A percentile compares a stretch with the other conserved stretches of the same genome.
Evolutionary conservation across 1,139 yeast genomes (phyloP).

Genomic region (Zygosaccharomyces sapae): DNA sequence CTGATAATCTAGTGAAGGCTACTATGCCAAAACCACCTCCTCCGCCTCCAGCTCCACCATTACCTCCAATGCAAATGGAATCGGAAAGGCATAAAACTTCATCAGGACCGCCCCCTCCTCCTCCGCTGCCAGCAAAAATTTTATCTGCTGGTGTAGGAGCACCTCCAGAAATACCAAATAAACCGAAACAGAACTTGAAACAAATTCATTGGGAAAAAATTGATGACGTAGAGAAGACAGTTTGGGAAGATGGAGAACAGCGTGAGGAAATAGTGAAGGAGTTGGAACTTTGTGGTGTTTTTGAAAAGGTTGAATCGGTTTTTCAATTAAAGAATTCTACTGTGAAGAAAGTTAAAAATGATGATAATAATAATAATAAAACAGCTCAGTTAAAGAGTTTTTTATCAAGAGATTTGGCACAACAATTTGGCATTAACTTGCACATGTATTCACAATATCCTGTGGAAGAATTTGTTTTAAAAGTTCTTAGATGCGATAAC

Average conservation of each 20-base stretch:
- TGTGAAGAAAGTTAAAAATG: conserved; percentile 43
- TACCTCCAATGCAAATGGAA: conserved; percentile 32
- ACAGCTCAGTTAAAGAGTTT: conserved; percentile 49
- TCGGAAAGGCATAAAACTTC: not conserved
- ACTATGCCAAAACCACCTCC: conserved; percentile 21
- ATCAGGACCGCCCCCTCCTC: conserved; percentile 30
- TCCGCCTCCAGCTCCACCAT: conserved; percentile 38
- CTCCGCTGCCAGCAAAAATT: conserved; percentile 35
- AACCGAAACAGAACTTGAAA: conserved; percentile 64
- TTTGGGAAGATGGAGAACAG: conserved; percentile 64
- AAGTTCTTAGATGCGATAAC: conserved; percentile 66
- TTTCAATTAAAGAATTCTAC: conserved; percentile 50
- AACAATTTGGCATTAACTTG: conserved; percentile 86
- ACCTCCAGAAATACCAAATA: conserved; percentile 16
- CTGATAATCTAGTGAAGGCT: conserved; percentile 9
- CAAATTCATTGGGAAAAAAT: conserved; percentile 96
- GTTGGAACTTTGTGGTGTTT: conserved; percentile 59
- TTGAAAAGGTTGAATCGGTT: conserved; percentile 71
- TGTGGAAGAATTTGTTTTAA: conserved; percentile 59
- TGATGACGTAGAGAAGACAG: conserved; percentile 64
- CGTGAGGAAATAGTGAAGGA: conserved; percentile 50
- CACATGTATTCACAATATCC: conserved; percentile 67
- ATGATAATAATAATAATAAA: conserved; percentile 30
- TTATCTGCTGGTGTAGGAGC: conserved; percentile 25
- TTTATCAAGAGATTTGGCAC: conserved; percentile 76